Percentiles rank a stretch among this genome's conserved stretches.
phyloP scores from a whole-genome alignment of 495 filamentous ascomycete species.

The Trichoderma erinaceum region DNA sequence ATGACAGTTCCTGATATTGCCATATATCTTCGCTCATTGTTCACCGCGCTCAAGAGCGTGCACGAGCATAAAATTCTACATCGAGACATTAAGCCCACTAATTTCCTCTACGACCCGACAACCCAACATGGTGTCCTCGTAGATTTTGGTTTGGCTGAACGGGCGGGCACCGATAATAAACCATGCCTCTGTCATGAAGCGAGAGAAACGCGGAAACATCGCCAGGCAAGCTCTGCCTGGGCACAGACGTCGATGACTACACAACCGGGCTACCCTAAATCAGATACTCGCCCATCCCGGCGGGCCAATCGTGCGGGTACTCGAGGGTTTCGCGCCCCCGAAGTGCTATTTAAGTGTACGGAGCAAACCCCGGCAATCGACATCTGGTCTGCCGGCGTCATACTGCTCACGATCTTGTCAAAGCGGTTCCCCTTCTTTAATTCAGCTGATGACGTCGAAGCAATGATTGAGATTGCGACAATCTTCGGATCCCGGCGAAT shows the following conservation, averaged over 20 bases:
- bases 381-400: conserved; percentile 93
- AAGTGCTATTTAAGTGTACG: conserved; percentile 96
- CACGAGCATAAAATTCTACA: conserved; percentile 82
- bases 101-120: conserved; percentile 89
- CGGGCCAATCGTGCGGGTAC: conserved; percentile 96
- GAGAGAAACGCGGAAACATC: conserved; percentile 31
- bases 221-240: conserved; percentile 33
- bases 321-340: conserved; percentile 88
- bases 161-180: conserved; percentile 66
- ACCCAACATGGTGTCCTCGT: conserved; percentile 82
- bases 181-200: conserved; percentile 64
- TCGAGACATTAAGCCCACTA: conserved; percentile 98
- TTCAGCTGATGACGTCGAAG: conserved; percentile 90
- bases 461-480: conserved; percentile 92
- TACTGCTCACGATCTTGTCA: conserved; percentile 83
- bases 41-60: conserved; percentile 75
- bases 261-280: conserved; percentile 71
- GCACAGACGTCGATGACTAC: conserved; percentile 39
- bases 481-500: conserved; percentile 85
- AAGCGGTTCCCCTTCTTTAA: conserved; percentile 97
- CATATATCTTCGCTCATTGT: conserved; percentile 82
- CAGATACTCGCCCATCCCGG: conserved; percentile 77
- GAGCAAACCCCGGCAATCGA: conserved; percentile 94
- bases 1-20: conserved; percentile 80
- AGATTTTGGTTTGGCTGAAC: conserved; percentile 92